Conservation (phyloP, 2,329 filamentous ascomycete genomes). For the Xylaria multiplex region DNA sequence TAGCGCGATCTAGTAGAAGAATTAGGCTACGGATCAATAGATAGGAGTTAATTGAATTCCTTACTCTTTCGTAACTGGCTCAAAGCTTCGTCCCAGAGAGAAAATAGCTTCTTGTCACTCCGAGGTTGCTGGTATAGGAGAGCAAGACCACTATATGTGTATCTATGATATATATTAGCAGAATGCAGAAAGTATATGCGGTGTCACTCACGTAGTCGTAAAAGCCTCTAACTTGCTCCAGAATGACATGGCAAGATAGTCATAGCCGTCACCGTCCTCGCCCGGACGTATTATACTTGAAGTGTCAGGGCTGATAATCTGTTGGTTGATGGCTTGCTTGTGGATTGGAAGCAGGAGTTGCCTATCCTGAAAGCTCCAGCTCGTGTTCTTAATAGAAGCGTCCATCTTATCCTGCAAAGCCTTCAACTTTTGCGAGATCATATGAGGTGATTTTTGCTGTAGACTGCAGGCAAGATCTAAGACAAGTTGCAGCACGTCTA, state of each 20-base stretch:
- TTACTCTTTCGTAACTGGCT: slow-evolving; percentile 50
- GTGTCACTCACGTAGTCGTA: slow-evolving; percentile 60
- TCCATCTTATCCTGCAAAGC: slow-evolving; percentile 72
- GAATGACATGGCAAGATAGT: slow-evolving; percentile 69
- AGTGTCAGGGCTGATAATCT: slow-evolving; percentile 68
- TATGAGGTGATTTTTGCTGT: slow-evolving; percentile 67
- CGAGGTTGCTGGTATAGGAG: slow-evolving; percentile 52
- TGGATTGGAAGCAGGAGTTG: slow-evolving; percentile 67
- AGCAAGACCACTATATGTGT: slow-evolving; percentile 65
- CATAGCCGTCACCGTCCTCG: slow-evolving; percentile 55
- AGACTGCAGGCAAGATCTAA: slow-evolving; percentile 77
- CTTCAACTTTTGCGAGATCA: slow-evolving; percentile 68
- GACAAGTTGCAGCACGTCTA: slow-evolving; percentile 72
- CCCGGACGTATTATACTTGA: slow-evolving; percentile 63
- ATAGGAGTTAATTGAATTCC: slow-evolving; percentile 30
- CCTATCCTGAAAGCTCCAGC: slow-evolving; percentile 59
- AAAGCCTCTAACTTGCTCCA: slow-evolving; percentile 69
- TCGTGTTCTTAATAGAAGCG: slow-evolving; percentile 56
- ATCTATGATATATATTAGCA: slow-evolving; percentile 51
- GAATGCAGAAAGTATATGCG: background rate
- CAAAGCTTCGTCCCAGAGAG: slow-evolving; percentile 54
- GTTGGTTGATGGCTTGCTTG: slow-evolving; percentile 58
- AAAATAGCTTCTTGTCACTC: slow-evolving; percentile 52
- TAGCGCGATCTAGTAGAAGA: slow-evolving; percentile 37
- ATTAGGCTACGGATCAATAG: slow-evolving; percentile 17